These are phyloP conservation scores for Aureobasidium sp. DNA, from an alignment of 2,329 filamentous ascomycete species.

Conservation along the genomic window DNA sequence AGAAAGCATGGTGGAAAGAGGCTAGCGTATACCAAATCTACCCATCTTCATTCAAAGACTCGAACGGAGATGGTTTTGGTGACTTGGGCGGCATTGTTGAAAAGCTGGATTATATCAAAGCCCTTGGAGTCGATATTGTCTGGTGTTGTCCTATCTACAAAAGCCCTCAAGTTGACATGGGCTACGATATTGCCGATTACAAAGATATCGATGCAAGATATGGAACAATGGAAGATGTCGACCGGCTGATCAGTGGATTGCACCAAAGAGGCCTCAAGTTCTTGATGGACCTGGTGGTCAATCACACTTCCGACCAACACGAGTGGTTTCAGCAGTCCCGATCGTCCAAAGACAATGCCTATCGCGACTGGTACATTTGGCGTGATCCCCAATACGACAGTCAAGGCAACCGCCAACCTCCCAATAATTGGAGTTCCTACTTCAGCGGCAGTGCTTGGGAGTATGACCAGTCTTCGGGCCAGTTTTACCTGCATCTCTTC, in stretches of 20 bases:
- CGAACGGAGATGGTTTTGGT: slow-evolving; percentile 51
- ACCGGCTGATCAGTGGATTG: slow-evolving; percentile 50
- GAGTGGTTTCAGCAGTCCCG: slow-evolving; percentile 64
- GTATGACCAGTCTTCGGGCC: slow-evolving; percentile 60
- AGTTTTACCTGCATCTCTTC: slow-evolving; percentile 72
- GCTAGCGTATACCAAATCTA: slow-evolving; percentile 36
- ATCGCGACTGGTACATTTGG: slow-evolving; percentile 64
- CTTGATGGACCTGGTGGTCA: slow-evolving; percentile 67
- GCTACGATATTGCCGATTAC: slow-evolving; percentile 61
- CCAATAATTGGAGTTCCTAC: slow-evolving; percentile 65
- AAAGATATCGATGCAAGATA: slow-evolving; percentile 56
- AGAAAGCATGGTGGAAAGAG: slow-evolving; percentile 34
- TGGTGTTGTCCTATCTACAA: slow-evolving; percentile 61
- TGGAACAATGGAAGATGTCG: slow-evolving; percentile 58
- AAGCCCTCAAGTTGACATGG: slow-evolving; percentile 59
- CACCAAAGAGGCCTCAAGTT: slow-evolving; percentile 59
- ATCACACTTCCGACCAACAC: slow-evolving; percentile 62
- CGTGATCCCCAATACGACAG: slow-evolving; percentile 30
- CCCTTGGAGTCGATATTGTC: slow-evolving; percentile 54
- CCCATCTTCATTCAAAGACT: slow-evolving; percentile 39
- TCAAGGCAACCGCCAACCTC: slow-evolving; percentile 55
- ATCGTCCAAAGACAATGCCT: slow-evolving; percentile 53
- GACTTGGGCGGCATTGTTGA: slow-evolving; percentile 56
- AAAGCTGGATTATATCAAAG: slow-evolving; percentile 53
- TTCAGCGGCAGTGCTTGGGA: slow-evolving; percentile 53